Evolutionary conservation across 805 yeast genomes (phyloP), one percentile per base, ranked within the genome.

Genomic region (Wickerhamiella azymoides): DNA sequence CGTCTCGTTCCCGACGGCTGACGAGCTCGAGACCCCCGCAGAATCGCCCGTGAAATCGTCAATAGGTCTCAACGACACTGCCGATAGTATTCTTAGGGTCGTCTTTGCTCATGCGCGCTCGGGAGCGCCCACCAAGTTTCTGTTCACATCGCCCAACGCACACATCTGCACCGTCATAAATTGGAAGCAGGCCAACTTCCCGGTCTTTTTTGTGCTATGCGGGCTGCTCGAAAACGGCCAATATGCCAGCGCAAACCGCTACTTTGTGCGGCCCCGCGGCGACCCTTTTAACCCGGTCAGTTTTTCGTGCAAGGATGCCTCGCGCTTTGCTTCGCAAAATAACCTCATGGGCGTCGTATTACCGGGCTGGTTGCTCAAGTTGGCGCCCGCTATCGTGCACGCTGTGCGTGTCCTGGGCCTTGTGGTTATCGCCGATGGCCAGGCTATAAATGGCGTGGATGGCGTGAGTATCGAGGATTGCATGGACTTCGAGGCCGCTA

Each of bases 161-260:
- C 75, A 78, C 39, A 84, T 86, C n/a, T 92, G 97, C 63, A 84
- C 94, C 10, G 82, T 85, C 39, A 65, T 92, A 54, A 92, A 92
- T 63, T 92, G 98, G 98, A 92, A 92, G 63, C 98, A 92, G 64
- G 97, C 98, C 11, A 89, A 89, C 61, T 92, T 81, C 64, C 96
- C 98, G 0, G 97, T 92, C 0, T 78, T 92, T 52, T 82, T 84
- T 64, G 76, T 79, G 47, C 75, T 88, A 73, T 79, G 77, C 54
- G 59, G 57, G 11, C 52, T 55, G 49, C 47, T 54, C 19, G 46
- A 52, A n/a, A 57, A 55, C 39, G 61, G 58, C 13, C 26, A 42
- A 24, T 53, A 50, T 43, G 48, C 58, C 5, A 42, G 57, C 21
- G 58, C 56, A 3, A 54, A 57, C 46, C 60, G 52, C 18, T 50